These are phyloP conservation scores for Asterochloris sp. DNA, from an alignment of 139 green algal species.

Conservation along the genomic window DNA sequence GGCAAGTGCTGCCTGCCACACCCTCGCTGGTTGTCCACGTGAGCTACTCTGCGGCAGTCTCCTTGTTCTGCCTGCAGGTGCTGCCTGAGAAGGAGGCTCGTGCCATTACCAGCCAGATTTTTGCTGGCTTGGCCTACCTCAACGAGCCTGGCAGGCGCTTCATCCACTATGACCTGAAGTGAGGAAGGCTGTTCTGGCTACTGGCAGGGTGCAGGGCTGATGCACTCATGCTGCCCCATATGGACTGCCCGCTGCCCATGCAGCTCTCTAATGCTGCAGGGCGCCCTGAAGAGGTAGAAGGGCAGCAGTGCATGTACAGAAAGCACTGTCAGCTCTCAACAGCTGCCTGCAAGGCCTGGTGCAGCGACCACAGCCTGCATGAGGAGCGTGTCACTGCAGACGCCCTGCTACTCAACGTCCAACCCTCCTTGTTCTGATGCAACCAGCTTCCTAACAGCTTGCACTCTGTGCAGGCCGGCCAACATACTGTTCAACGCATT, in stretches of 20 bases:
- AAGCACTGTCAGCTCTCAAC: too few relatives aligned
- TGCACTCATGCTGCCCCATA: background rate
- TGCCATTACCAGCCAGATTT: constrained; percentile 63
- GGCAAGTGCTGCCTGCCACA: too few relatives aligned
- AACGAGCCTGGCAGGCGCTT: constrained; percentile 54
- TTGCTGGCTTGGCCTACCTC: constrained; percentile 62
- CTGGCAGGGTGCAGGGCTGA: background rate
- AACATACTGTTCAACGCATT: constrained; percentile 93
- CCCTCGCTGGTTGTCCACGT: too few relatives aligned
- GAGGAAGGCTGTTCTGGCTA: background rate
- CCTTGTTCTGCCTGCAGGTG: constrained; percentile 27
- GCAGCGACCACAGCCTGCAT: too few relatives aligned
- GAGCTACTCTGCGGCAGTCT: background rate
- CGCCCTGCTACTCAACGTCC: too few relatives aligned
- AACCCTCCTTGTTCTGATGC: too few relatives aligned
- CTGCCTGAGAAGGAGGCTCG: constrained; percentile 86
- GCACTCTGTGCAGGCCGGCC: constrained; percentile 53
- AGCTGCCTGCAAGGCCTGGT: too few relatives aligned
- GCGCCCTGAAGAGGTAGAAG: too few relatives aligned
- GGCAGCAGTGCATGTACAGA: too few relatives aligned
- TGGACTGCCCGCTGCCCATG: constrained; percentile 18
- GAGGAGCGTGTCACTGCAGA: too few relatives aligned
- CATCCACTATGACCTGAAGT: constrained; percentile 95
- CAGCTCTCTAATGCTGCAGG: too few relatives aligned
- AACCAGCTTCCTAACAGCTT: too few relatives aligned